Conservation (phyloP, 371 early-diverging fungal species). For the Mortierella sp. region DNA sequence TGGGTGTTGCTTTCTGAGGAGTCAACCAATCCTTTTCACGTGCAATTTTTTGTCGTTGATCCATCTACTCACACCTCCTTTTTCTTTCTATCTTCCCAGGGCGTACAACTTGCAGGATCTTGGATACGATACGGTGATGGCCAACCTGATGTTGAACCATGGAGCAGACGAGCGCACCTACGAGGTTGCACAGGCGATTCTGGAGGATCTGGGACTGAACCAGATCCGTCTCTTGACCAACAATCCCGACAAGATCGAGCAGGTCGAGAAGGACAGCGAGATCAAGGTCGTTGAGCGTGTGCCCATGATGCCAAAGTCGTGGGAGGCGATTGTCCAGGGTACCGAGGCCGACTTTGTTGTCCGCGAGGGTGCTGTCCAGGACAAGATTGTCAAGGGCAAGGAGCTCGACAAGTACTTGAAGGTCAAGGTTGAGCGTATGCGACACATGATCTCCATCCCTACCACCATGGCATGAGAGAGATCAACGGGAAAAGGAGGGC, state of each 20-base stretch:
- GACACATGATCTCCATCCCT: slow-evolving; percentile 49
- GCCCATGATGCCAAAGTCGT: slow-evolving; percentile 91
- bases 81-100: slow-evolving; percentile 54
- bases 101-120: slow-evolving; percentile 97
- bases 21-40: slow-evolving; percentile 1
- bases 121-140: slow-evolving; percentile 95
- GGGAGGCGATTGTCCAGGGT: slow-evolving; percentile 61
- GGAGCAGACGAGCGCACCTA: slow-evolving; percentile 95
- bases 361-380: slow-evolving; percentile 54
- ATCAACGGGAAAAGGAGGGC: neutral
- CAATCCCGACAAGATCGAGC: slow-evolving; percentile 94
- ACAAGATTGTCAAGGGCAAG: slow-evolving; percentile 56
- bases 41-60: neutral
- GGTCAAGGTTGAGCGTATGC: slow-evolving; percentile 55
- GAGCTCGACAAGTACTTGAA: slow-evolving; percentile 51
- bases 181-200: slow-evolving; percentile 91
- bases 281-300: slow-evolving; percentile 86
- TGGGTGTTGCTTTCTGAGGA: neutral
- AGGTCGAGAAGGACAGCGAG: slow-evolving; percentile 75
- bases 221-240: slow-evolving; percentile 91
- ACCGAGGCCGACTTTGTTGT: slow-evolving; percentile 39
- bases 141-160: slow-evolving; percentile 91
- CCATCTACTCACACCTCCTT: neutral
- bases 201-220: slow-evolving; percentile 82
- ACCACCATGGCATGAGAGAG: neutral